Evolutionary conservation across 2,329 filamentous ascomycete genomes (phyloP).

Genomic region (Cercospora canescens): DNA sequence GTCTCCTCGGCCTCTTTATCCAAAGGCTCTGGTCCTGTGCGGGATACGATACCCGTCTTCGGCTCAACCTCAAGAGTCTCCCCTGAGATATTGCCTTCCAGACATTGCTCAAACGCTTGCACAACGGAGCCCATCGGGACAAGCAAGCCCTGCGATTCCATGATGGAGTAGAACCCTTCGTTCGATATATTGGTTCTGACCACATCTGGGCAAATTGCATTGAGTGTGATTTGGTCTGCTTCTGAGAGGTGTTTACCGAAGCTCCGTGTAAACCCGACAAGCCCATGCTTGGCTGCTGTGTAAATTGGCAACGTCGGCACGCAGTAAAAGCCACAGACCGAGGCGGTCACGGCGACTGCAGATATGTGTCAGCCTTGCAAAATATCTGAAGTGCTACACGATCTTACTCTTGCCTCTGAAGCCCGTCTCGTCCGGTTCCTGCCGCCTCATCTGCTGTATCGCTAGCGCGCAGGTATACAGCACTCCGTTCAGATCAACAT

Average conservation of each 20-base stretch:
- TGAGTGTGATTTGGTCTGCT: slow-evolving; percentile 43
- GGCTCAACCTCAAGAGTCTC: slow-evolving; percentile 46
- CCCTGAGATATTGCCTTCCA: slow-evolving; percentile 41
- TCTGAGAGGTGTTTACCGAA: slow-evolving; percentile 44
- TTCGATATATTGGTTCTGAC: slow-evolving; percentile 42
- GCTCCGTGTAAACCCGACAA: slow-evolving; percentile 41
- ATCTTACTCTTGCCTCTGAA: slow-evolving; percentile 43
- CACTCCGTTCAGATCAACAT: slow-evolving; percentile 46
- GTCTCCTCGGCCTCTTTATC: slow-evolving; percentile 36
- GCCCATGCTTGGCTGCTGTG: slow-evolving; percentile 45
- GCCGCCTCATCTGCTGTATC: slow-evolving; percentile 47
- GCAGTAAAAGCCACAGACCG: slow-evolving; percentile 46
- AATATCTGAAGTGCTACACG: neutral
- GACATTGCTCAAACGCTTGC: slow-evolving; percentile 42
- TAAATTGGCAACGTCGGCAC: slow-evolving; percentile 45
- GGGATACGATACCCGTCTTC: slow-evolving; percentile 33
- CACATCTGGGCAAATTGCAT: slow-evolving; percentile 45
- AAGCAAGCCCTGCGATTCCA: slow-evolving; percentile 38
- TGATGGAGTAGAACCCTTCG: slow-evolving; percentile 39
- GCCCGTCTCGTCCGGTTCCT: slow-evolving; percentile 36
- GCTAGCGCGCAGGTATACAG: slow-evolving; percentile 45
- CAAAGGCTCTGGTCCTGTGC: slow-evolving; percentile 35
- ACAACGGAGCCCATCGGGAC: slow-evolving; percentile 43
- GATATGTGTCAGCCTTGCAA: neutral
- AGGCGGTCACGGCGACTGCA: slow-evolving; percentile 36